Evolutionary conservation across 108 stramenopile genomes (phyloP), one percentile per base, ranked within the genome.

Genomic region (Mayamaea pseudoterrestris): DNA sequence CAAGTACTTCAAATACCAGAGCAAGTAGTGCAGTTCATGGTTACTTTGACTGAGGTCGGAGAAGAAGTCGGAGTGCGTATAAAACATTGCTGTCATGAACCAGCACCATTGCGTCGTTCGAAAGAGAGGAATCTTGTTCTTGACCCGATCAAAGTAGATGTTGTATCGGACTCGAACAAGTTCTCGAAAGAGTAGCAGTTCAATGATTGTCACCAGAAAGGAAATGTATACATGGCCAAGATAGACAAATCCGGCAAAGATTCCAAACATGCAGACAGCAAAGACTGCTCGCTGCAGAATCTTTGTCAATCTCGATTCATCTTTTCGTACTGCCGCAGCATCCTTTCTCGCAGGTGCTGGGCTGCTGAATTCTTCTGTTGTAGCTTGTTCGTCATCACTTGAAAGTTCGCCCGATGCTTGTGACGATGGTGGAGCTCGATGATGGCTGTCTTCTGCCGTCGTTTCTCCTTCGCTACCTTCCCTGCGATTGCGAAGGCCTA

Each of bases 81-180:
- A 94, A 62, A 94, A 84, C 14, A 95, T 85, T 2, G 91, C 78
- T 0, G 83, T 76, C 14, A 56, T 61, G 66, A 95, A 98, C 97
- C 97, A 98, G 69, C 82, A 61, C 97, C 97, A 98, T 55, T 98
- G 97, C 24, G 90, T 83, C 8, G 97, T 95, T 8, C 97, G 93
- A 50, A 98, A 98, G 26, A 93, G 69, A 3, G 97, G 97, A 57
- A 96, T 91, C n/a, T 75, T 83, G 31, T 76, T 54, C 53, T 95
- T 78, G 51, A 83, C 79, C 5, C 62, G 60, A 28, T 73, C 42
- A 40, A 75, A 90, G 57, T 78, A 77, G 9, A 74, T 68, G 50
- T 72, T 66, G 63, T 95, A 95, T 0, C 97, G 83, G 7, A 98
- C 94, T 30, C 78, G 90, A 36, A 98, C 94, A 17, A 98, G 55